Percentiles rank a stretch among this genome's conserved stretches.
phyloP scores from a whole-genome alignment of 2,329 filamentous ascomycete species.

The Xylogone sp. region DNA sequence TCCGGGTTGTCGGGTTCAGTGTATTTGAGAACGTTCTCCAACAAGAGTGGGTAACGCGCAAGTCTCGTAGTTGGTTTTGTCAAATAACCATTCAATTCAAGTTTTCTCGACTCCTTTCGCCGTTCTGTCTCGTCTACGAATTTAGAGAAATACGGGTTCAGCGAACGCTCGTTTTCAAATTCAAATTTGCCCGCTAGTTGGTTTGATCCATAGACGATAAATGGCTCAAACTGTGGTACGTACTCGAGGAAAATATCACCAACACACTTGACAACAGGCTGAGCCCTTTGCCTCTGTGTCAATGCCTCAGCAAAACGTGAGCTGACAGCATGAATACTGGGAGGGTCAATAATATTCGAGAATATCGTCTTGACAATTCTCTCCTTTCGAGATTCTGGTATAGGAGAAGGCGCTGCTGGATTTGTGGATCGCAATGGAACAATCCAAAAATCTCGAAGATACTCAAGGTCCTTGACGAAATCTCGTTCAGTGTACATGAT shows the following conservation, averaged over 20 bases:
- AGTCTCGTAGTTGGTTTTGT: conserved; percentile 96
- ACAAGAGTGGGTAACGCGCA: conserved; percentile 85
- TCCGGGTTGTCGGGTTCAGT: conserved; percentile 87
- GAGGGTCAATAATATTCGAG: conserved; percentile 84
- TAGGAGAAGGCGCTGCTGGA: conserved; percentile 65
- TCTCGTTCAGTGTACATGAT: conserved; percentile 98
- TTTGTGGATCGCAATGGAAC: conserved; percentile 76
- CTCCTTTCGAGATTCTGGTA: conserved; percentile 82
- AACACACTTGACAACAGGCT: conserved; percentile 81
- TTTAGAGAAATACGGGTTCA: conserved; percentile 78
- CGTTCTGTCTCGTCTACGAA: conserved; percentile 97
- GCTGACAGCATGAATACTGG: conserved; percentile 83
- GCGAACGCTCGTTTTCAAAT: conserved; percentile 91
- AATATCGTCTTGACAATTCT: conserved; percentile 94
- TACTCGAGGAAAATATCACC: conserved; percentile 94
- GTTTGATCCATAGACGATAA: conserved; percentile 93
- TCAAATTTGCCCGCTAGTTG: conserved; percentile 97
- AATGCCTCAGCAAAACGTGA: conserved; percentile 82
- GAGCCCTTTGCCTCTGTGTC: conserved; percentile 85
- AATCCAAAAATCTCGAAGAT: conserved; percentile 98
- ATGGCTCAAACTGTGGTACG: conserved; percentile 89
- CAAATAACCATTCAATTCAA: conserved; percentile 95
- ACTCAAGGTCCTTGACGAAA: conserved; percentile 98
- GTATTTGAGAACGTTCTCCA: conserved; percentile 90
- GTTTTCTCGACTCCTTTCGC: conserved; percentile 91